Base-by-base conservation (phyloP, 1,284 basidiomycete genomes). In the Anthracocystis panici-leucophaei region DNA sequence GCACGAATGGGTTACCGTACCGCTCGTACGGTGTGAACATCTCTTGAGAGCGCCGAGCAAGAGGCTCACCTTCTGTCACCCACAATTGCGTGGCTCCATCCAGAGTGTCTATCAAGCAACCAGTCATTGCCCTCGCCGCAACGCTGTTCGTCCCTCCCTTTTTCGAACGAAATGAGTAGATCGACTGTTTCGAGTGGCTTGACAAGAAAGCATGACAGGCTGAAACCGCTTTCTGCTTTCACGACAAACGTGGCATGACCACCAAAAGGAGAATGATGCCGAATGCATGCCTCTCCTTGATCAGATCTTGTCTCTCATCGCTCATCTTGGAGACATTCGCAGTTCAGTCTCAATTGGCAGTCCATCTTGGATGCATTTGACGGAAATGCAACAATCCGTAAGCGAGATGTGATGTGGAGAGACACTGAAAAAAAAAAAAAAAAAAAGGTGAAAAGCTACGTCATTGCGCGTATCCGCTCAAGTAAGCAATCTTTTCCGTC, bases 171-270 rank as follows among this genome's bases (percentile, higher is more conserved):
- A n/a, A n/a, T n/a, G n/a, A n/a, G n/a, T n/a, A n/a, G n/a, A n/a
- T n/a, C n/a, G n/a, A n/a, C n/a, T n/a, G n/a, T n/a, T n/a, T n/a
- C n/a, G n/a, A n/a, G n/a, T n/a, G n/a, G n/a, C n/a, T n/a, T n/a
- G n/a, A n/a, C n/a, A n/a, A n/a, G n/a, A n/a, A n/a, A n/a, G n/a
- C n/a, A n/a, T n/a, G n/a, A n/a, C n/a, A n/a, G n/a, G n/a, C n/a
- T 53, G 51, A 42, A 29, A 53, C 51, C 33, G n/a, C 10, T 51
- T 33, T 33, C 49, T 51, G 25, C 20, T 35, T 35, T 12, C 14
- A 38, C 7, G 16, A 23, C 48, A 49, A 29, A 21, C 20, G 42
- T 29, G 35, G 35, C 35, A 38, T 38, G 3, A 49, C 6, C 9
- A 20, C 29, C 48, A 49, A 29, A 48, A 48, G 27, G 27, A 48